These are phyloP conservation scores for Hymenoscyphus scutula DNA, from an alignment of 2,329 filamentous ascomycete genomes.

Conservation along the genomic window DNA sequence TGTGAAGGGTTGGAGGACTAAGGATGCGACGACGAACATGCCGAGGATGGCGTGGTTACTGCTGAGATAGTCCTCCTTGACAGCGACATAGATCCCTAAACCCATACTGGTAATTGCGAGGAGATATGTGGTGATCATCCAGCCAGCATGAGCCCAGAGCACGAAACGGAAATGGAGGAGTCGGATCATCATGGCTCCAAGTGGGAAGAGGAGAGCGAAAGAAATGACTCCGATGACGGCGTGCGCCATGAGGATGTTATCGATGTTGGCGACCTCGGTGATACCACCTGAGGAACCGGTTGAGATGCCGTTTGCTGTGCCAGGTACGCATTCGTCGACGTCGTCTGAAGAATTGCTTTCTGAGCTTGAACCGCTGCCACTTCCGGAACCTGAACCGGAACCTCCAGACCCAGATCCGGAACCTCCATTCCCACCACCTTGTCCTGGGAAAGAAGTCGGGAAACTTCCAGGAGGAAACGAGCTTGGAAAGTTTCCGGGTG, in stretches of 20 bases:
- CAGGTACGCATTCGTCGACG: background rate
- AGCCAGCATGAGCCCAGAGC: conserved; percentile 50
- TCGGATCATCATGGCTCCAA: conserved; percentile 61
- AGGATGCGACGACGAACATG: conserved; percentile 49
- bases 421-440: background rate
- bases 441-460: background rate
- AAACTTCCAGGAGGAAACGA: background rate
- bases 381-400: background rate
- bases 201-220: conserved; percentile 57
- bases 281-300: background rate
- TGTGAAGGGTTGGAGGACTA: conserved; percentile 56
- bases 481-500: background rate
- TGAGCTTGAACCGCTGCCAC: background rate
- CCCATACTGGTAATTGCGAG: conserved; percentile 59
- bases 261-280: background rate
- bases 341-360: background rate
- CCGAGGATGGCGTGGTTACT: conserved; percentile 54
- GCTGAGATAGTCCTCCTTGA: conserved; percentile 12
- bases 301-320: too few relatives aligned
- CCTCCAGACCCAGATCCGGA: background rate
- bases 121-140: conserved; percentile 54
- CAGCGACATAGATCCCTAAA: conserved; percentile 50
- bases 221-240: conserved; percentile 58
- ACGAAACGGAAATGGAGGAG: conserved; percentile 47
- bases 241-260: conserved; percentile 41